Base-by-base conservation (phyloP, 2,329 filamentous ascomycete genomes). In the Fulvia fulva region DNA sequence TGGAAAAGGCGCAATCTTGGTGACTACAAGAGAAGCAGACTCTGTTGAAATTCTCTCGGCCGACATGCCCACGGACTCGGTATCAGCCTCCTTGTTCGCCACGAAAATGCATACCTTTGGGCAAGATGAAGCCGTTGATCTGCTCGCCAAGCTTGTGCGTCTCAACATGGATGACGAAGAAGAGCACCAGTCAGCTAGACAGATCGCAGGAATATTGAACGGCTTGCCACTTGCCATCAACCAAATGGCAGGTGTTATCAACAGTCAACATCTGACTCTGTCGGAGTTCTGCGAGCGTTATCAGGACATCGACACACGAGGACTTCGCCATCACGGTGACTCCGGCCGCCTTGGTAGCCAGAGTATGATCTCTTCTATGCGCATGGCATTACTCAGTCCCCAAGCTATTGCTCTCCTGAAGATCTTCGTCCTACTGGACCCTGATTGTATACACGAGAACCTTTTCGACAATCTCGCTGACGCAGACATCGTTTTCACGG, bases 211-310 rank as follows among this genome's bases (percentile, higher is more conserved):
- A n/a, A n/a, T n/a, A n/a, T n/a, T n/a, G n/a, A n/a, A n/a, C n/a
- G 51, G 56, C 12, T 54, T 43, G 51, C 59, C 56, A 2, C 47
- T 62, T 12, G 53, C 53, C 11, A 53, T 60, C 11, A 46, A 43
- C 19, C 59, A 58, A 19, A 53, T 43, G 30, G 57, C 53, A 2
- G 26, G 41, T 1, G 49, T 56, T 14, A 57, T 60, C 34, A 46
- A 53, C 4, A 47, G 54, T 25, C 22, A 50, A n/a, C 3, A 25
- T n/a, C 19, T 56, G 2, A 59, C 43, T 6, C 43, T 56, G 2
- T 3, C 23, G 7, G 43, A 57, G 19, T 60, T 56, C 22, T 28
- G 16, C 14, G 47, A 57, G 14, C 3, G 22, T 6, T 56, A 49
- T 34, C 14, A 23, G 32, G 28, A 51, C 12, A 25, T 32, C 41